These are phyloP conservation scores for Vanderwaltozyma verrucispora DNA, from an alignment of 805 yeast species.

Conservation along the genomic window DNA sequence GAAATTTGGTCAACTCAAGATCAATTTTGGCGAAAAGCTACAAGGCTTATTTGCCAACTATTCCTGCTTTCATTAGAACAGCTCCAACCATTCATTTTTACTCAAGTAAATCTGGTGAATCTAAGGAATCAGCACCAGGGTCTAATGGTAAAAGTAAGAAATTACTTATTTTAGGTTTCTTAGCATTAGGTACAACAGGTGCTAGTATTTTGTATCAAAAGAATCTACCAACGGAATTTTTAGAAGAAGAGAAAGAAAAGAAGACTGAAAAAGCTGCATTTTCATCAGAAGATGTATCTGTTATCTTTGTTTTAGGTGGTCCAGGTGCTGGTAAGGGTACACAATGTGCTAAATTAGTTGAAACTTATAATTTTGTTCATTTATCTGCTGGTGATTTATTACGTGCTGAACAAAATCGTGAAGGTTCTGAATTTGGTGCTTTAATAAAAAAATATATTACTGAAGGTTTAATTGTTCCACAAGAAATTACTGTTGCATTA, in stretches of 20 bases:
- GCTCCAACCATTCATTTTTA: not conserved
- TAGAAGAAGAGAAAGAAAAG: constrained; percentile 28
- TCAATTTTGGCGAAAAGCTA: too few relatives aligned
- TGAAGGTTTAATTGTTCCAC: constrained; percentile 91
- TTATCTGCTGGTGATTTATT: constrained; percentile 93
- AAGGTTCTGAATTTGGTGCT: constrained; percentile 75
- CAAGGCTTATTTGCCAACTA: too few relatives aligned
- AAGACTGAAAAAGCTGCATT: constrained; percentile 33
- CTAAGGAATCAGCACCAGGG: not conserved
- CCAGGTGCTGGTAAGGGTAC: constrained; percentile 99
- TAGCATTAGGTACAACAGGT: constrained; percentile 41
- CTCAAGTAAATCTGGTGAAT: not conserved
- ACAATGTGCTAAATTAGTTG: constrained; percentile 79
- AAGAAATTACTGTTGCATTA: constrained; percentile 75
- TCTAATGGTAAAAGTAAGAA: constrained; percentile 21
- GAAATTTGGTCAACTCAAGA: too few relatives aligned
- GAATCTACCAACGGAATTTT: constrained; percentile 34
- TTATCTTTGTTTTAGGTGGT: constrained; percentile 88
- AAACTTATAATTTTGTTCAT: constrained; percentile 74
- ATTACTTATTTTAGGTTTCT: constrained; percentile 32
- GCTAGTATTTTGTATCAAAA: constrained; percentile 35
- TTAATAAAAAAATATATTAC: constrained; percentile 74
- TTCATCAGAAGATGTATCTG: constrained; percentile 56
- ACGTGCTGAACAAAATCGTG: constrained; percentile 81
- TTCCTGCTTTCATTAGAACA: too few relatives aligned